Base-by-base conservation (phyloP, 257 asterid species). In the Lycium ferocissimum region DNA sequence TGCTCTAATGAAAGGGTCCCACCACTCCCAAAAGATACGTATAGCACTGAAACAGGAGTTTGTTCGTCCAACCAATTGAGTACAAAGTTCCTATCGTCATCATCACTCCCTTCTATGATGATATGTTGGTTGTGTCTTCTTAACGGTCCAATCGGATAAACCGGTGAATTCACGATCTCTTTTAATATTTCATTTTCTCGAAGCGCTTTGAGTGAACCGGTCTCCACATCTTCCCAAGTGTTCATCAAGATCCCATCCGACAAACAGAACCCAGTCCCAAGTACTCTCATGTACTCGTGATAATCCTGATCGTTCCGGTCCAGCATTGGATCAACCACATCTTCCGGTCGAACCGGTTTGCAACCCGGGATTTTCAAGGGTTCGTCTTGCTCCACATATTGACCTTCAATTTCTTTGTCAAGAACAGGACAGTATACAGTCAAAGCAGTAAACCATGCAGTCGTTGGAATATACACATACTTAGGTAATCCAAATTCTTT, bases 241-340 rank as follows among this genome's bases (percentile, higher is more conserved):
- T 94, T 95, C 49, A 91, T 67, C 86, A 95, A 80, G 35, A 95
- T 86, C 84, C 98, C 98, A 79, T 95, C 98, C 9, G 80, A 86
- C 3, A 56, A 40, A 0, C 86, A 35, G 33, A 85, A 38, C 69
- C 62, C 85, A 5, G 2, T 49, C 49, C 92, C 91, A 26, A 26
- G 33, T 13, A n/a, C 66, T n/a, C 80, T 57, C 2, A 92, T 0
- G 56, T 88, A 91, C 84, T 90, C 97, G 3, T 2, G 0, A 70
- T 94, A 94, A 59, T 87, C 91, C 70, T 79, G 90, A 45, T 90
- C 91, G 3, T 72, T 45, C 88, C 95, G 89, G 92, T 94, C 95
- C 43, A 88, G 84, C 93, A 94, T 91, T 9, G 97, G 96, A 57
- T 90, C 94, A 5, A 88, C 91, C 2, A 91, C 92, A 22, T 94